These are phyloP conservation scores for Clavispora phyllophila DNA, from an alignment of 805 yeast genomes.

Conservation along the genomic window DNA sequence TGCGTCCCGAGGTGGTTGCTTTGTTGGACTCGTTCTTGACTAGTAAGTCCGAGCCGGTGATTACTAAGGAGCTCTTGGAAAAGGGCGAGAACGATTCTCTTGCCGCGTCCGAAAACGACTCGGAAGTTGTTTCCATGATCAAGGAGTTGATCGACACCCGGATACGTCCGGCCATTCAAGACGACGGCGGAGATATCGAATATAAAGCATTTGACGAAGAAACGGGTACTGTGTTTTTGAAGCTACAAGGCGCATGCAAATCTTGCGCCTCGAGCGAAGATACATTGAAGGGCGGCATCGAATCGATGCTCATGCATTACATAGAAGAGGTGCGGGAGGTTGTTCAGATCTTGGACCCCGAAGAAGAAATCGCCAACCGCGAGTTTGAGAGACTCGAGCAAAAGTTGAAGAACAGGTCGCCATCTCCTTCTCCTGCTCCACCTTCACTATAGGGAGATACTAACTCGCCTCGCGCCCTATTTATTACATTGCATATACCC, in stretches of 20 bases:
- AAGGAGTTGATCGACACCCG: conserved; percentile 90
- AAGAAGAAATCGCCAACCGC: conserved; percentile 70
- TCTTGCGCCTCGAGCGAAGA: conserved; percentile 88
- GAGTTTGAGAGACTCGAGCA: conserved; percentile 84
- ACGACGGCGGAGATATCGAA: conserved; percentile 97
- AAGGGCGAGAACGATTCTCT: conserved; percentile 37
- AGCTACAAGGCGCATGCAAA: conserved; percentile 93
- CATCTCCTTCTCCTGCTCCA: conserved; percentile 25
- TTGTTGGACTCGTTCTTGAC: conserved; percentile 48
- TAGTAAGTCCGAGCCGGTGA: conserved; percentile 33
- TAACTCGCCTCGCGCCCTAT: background rate
- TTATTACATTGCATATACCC: conserved; percentile 1
- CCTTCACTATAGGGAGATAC: background rate
- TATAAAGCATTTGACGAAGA: conserved; percentile 81
- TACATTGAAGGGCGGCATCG: conserved; percentile 92
- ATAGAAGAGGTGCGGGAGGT: conserved; percentile 93
- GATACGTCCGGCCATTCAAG: conserved; percentile 96
- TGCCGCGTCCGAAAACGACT: conserved; percentile 46
- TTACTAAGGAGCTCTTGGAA: conserved; percentile 37
- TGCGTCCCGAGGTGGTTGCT: conserved; percentile 57
- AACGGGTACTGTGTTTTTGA: conserved; percentile 81
- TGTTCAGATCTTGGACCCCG: conserved; percentile 73
- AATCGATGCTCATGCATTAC: conserved; percentile 94
- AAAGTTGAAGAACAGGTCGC: conserved; percentile 20
- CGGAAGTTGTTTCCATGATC: conserved; percentile 81